These are phyloP conservation scores for Picea glauca DNA, from an alignment of 75 land plant species.

Conservation along the genomic window DNA sequence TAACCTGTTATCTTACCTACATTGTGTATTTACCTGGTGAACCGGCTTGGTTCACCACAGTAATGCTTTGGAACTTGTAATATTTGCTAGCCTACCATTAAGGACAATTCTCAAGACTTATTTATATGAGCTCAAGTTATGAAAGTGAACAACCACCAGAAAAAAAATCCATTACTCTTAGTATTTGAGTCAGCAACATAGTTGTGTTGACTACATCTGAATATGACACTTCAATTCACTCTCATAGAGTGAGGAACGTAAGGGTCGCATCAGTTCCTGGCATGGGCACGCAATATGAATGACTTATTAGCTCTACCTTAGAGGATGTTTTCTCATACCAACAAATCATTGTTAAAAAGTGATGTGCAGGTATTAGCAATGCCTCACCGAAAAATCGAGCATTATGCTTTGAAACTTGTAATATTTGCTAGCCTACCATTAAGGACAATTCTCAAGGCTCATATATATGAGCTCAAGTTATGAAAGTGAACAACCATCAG, in stretches of 20 bases:
- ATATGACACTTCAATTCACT: not conserved
- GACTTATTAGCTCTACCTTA: no score
- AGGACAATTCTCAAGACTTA: not conserved
- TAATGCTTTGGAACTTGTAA: not conserved
- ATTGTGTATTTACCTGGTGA: no score
- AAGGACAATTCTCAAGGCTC: not conserved
- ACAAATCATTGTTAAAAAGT: no score
- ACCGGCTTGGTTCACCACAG: no score
- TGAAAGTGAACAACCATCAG: not conserved
- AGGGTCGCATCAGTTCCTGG: not conserved
- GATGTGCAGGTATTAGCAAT: not conserved
- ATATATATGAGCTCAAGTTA: not conserved
- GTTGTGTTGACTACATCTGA: not conserved
- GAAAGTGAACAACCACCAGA: no score
- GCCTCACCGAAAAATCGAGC: not conserved
- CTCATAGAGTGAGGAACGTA: not conserved
- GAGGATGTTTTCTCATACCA: no score
- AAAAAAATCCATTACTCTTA: not conserved
- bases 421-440: not conserved
- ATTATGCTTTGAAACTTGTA: not conserved
- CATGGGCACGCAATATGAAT: not conserved
- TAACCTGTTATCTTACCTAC: no score
- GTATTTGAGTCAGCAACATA: not conserved
- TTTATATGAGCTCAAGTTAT: not conserved
- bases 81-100: not conserved